Evolutionary conservation across 306 rosid genomes (phyloP).

Genomic region (Elaeagnus macrophylla): DNA sequence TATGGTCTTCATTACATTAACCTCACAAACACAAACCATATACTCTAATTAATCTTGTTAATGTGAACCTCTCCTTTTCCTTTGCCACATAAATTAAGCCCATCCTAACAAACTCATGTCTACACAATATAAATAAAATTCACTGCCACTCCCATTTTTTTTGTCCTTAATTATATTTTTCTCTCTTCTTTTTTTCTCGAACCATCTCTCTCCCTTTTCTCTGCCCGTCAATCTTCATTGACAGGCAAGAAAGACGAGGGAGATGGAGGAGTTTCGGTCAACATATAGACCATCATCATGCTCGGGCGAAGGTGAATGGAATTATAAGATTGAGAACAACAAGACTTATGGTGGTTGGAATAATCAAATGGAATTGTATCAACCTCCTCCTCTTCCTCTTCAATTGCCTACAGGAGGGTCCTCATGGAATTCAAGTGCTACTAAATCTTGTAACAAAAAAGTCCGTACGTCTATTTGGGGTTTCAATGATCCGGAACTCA

Average conservation of each 20-base stretch:
- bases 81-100: too few species aligned
- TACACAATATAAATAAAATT: too few species aligned
- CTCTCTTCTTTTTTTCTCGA: too few species aligned
- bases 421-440: neutral
- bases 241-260: slow-evolving; percentile 9
- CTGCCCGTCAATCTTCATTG: slow-evolving; percentile 3
- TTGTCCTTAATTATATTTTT: neutral
- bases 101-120: too few species aligned
- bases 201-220: slow-evolving; percentile 1
- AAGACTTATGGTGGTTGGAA: neutral
- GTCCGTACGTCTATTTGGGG: neutral
- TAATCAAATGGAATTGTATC: neutral
- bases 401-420: too few species aligned
- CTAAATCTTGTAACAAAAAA: neutral
- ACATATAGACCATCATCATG: neutral
- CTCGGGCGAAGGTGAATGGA: neutral
- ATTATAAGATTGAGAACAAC: neutral
- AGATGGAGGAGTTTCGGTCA: neutral
- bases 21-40: too few species aligned
- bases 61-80: too few species aligned
- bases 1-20: too few species aligned
- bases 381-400: too few species aligned
- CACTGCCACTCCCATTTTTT: neutral
- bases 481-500: slow-evolving; percentile 12
- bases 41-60: too few species aligned